Base-by-base conservation (phyloP, 352 stramenopile species). In the Globisporangium parvum region DNA sequence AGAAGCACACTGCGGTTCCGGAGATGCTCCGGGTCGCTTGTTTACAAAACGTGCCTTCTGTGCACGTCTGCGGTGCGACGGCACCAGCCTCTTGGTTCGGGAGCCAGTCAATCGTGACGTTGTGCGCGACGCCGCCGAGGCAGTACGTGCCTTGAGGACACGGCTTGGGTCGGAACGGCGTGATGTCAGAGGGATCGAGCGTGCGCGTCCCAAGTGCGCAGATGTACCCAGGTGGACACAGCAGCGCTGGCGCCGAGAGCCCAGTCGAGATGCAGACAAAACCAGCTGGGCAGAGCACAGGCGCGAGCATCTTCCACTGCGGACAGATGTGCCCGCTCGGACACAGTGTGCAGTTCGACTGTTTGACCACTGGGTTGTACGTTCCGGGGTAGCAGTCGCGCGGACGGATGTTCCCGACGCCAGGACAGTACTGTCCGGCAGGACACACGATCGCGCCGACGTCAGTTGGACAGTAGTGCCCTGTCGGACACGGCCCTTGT, bases 211-310 rank as follows among this genome's bases (percentile, higher is more conserved):
- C 96, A 55, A 90, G 73, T 12, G 68, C 67, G 59, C 96, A 99
- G n/a, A 91, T 89, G 65, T 97, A 99, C 26, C 96, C 96, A 10
- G 88, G 73, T 8, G 96, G 96, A 53, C 96, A 99, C 14, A 97
- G 79, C 51, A 98, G 63, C 2, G 81, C 77, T 18, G 96, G 95
- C 2, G 84, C 72, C 14, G 92, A 95, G 14, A 99, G 58, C 0
- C 95, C 96, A 5, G 86, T 81, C 2, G 88, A 87, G 53, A 96
- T 85, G 62, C 96, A 99, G 2, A 99, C 95, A 67, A 98, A 99
- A 14, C 96, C 96, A 37, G 89, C 85, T 11, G 93, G 86, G 61
- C 96, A 99, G 26, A 89, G 53, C 51, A 90, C 63, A 6, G 91
- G 91, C 6, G 65, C 62, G 14, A 70, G 51, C 55, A 83, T 88